A percentile compares a stretch with the other conserved stretches of the same genome.
These are phyloP conservation scores for Solanum aculeatissimum DNA, from an alignment of 305 asterid genomes.

Conservation along the genomic window DNA sequence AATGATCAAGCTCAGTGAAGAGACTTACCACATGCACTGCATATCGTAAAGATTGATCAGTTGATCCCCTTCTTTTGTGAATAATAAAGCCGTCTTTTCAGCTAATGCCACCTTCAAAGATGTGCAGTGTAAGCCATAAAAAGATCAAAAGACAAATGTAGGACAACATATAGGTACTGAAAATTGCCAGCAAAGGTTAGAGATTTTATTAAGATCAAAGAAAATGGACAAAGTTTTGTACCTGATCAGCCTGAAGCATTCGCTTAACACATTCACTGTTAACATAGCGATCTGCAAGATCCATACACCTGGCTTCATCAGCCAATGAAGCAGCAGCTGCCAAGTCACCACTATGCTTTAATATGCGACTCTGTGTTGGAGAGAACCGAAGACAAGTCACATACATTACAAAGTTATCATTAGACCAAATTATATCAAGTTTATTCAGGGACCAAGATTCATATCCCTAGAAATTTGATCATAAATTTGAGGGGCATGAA, in stretches of 20 bases:
- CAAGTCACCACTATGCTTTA: constrained; percentile 94
- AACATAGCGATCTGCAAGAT: constrained; percentile 97
- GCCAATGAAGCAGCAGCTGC: constrained; percentile 93
- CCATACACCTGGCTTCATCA: constrained; percentile 99
- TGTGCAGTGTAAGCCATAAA: neutral
- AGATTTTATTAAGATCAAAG: neutral
- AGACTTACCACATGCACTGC: constrained; percentile 99
- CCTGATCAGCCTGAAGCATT: constrained; percentile 99
- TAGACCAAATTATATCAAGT: neutral
- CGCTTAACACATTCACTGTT: constrained; percentile 95
- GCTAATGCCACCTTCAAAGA: constrained; percentile 69
- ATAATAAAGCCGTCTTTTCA: constrained; percentile 85
- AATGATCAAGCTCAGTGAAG: neutral
- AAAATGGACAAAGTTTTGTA: constrained; percentile 7
- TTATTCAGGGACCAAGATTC: neutral
- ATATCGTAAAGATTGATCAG: constrained; percentile 94
- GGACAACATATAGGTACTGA: constrained; percentile 1
- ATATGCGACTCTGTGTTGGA: constrained; percentile 69
- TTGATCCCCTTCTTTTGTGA: constrained; percentile 98
- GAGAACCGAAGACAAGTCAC: constrained; percentile 4
- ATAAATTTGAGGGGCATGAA: neutral
- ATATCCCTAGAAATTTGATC: neutral
- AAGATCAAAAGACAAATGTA: neutral
- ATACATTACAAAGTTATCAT: neutral
- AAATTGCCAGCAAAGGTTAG: neutral